Conservation (phyloP, 2,329 filamentous ascomycete genomes). For the Cercospora brassicicola region DNA sequence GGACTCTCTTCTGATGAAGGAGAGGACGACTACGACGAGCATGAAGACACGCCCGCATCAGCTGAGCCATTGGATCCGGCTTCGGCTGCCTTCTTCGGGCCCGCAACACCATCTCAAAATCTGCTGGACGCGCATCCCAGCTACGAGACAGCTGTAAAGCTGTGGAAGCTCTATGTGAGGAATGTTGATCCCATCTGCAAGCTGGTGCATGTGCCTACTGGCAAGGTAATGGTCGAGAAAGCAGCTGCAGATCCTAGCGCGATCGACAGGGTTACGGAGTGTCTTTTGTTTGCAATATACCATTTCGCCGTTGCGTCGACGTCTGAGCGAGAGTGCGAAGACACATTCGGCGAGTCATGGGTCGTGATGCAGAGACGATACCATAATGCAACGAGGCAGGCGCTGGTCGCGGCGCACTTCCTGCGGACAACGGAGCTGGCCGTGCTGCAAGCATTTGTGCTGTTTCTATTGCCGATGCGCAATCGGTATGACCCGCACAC, state of each 20-base stretch:
- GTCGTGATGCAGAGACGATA: constrained; percentile 22
- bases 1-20: constrained; percentile 33
- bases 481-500: constrained; percentile 52
- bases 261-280: constrained; percentile 59
- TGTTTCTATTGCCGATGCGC: constrained; percentile 56
- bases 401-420: constrained; percentile 66
- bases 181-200: constrained; percentile 72
- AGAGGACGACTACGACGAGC: constrained; percentile 28
- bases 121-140: constrained; percentile 52
- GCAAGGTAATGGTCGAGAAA: constrained; percentile 55
- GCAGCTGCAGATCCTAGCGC: constrained; percentile 49
- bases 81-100: constrained; percentile 31
- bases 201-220: constrained; percentile 63
- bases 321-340: constrained; percentile 48
- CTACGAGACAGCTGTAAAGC: constrained; percentile 55
- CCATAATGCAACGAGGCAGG: constrained; percentile 58
- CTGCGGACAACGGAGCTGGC: constrained; percentile 65
- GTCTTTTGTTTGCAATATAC: constrained; percentile 62
- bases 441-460: constrained; percentile 65
- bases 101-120: constrained; percentile 15
- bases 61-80: constrained; percentile 32
- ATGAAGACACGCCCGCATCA: constrained; percentile 21
- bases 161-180: constrained; percentile 62
- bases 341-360: constrained; percentile 53
- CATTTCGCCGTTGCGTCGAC: constrained; percentile 57